Base-by-base conservation (phyloP, 495 filamentous ascomycete species). In the Aspergillus kassunensis region DNA sequence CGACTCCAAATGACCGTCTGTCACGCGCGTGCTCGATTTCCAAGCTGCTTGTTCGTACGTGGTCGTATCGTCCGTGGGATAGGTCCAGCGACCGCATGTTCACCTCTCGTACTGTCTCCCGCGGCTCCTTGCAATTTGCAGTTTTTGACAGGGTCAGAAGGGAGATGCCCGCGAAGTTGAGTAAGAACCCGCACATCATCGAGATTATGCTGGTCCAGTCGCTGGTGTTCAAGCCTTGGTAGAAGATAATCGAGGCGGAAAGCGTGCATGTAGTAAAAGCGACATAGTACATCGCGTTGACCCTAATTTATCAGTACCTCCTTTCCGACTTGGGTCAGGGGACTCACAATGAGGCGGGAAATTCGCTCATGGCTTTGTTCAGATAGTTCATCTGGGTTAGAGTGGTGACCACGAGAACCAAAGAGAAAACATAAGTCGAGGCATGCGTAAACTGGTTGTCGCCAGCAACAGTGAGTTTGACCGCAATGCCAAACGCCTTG, bases 331-430 rank as follows among this genome's bases (percentile, higher is more conserved):
- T n/a, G 41, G 33, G 36, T 29, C 12, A 29, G n/a, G 27, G 40
- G 7, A 71, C 85, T 72, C 81, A 97, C 92, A 98, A 89, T 50
- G 90, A 91, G 19, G 95, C 96, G n/a, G 89, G 90, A 72, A 96
- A 98, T 62, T 95, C 89, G 70, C 89, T 95, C 56, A 98, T 76
- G 21, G 93, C 93, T 69, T 98, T 98, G 76, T 98, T 98, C 69
- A 98, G 95, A 69, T 97, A 98, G 71, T 97, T 97, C 93, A 98
- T 96, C 73, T 98, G 93, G 15, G 90, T 96, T 40, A 97, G 68
- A 64, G 97, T 97, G 72, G 92, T 97, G 53, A 96, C 88, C 2
- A 75, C 80, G 0, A 89, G 90, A 34, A 97, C 84, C 59, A 98
- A 96, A 61, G 87, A 83, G 64, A 98, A 98, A 40, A 96, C 91